These are phyloP conservation scores for Detonula confervacea DNA, from an alignment of 352 stramenopile genomes.

Conservation along the genomic window DNA sequence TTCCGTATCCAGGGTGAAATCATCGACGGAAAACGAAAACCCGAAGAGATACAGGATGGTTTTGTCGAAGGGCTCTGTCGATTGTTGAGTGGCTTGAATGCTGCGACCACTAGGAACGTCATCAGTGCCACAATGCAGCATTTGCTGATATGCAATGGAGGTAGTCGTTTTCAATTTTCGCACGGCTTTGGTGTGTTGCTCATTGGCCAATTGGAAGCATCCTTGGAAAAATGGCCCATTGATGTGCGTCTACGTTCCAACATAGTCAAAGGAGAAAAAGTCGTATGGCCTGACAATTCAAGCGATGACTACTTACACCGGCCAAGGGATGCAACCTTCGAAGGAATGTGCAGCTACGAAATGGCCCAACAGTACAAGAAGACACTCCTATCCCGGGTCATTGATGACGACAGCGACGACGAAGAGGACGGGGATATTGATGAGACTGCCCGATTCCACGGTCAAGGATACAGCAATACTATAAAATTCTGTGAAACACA, in stretches of 20 bases:
- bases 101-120: conserved; percentile 30
- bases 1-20: conserved; percentile 9
- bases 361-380: conserved; percentile 19
- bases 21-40: background rate
- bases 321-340: background rate
- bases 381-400: no score
- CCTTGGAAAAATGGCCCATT: conserved; percentile 13
- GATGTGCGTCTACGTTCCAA: conserved; percentile 16
- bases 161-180: conserved; percentile 46
- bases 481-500: background rate
- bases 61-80: conserved; percentile 46
- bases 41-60: conserved; percentile 18
- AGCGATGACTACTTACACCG: conserved; percentile 34
- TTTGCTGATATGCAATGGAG: conserved; percentile 21
- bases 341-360: conserved; percentile 24
- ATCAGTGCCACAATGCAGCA: conserved; percentile 46
- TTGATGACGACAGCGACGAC: no score
- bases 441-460: no score
- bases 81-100: conserved; percentile 39
- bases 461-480: no score
- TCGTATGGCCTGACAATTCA: conserved; percentile 21
- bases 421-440: background rate
- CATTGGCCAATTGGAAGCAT: conserved; percentile 39
- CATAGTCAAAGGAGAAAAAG: background rate
- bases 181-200: conserved; percentile 46